Evolutionary conservation across 169 alveolate species (phyloP), one percentile per base, ranked within the genome.

Genomic region (Plasmodium gallinaceum): DNA sequence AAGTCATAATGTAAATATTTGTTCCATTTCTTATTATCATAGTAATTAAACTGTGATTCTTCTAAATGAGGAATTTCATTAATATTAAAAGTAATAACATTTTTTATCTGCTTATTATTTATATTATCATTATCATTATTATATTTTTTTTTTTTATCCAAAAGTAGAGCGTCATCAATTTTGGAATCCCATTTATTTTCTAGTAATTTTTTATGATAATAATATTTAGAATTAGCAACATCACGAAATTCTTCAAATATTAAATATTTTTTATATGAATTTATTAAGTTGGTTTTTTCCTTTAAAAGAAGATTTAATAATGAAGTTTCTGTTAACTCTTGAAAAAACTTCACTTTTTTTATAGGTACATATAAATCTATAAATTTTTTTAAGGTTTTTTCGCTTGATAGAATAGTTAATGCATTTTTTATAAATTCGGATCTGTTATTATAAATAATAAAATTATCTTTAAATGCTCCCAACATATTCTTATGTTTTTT

Each of bases 181-280:
- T 52, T 83, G 14, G 32, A 14, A n/a, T 66, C 80, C 26, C 48
- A 22, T 26, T 83, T 61, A 60, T 37, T 83, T 57, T 83, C 85
- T 37, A 65, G 20, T 32, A 83, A 45, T 14, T 62, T 60, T 42
- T 57, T 68, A 22, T 83, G 85, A 71, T 83, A 83, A 83, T 57
- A 69, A 83, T 83, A 83, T 62, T 83, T 83, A n/a, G 91, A 83
- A 83, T 83, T 83, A 5, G 71, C 76, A 68, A 83, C 91, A 58
- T 83, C 91, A 7, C 91, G 80, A 62, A 83, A 68, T 18, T 83
- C 48, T 37, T 66, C 74, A 52, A 83, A 68, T 73, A 54, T 68
- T 83, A 68, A 42, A 16, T 46, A 68, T 54, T 83, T 83, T 4
- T 83, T 60, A 60, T 16, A 83, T 52, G 91, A 54, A 37, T 83